Percentiles rank a stretch among this genome's conserved stretches.
These are phyloP conservation scores for Pseudognaphalium luteoalbum DNA, from an alignment of 129 eudicot species.

Conservation along the genomic window DNA sequence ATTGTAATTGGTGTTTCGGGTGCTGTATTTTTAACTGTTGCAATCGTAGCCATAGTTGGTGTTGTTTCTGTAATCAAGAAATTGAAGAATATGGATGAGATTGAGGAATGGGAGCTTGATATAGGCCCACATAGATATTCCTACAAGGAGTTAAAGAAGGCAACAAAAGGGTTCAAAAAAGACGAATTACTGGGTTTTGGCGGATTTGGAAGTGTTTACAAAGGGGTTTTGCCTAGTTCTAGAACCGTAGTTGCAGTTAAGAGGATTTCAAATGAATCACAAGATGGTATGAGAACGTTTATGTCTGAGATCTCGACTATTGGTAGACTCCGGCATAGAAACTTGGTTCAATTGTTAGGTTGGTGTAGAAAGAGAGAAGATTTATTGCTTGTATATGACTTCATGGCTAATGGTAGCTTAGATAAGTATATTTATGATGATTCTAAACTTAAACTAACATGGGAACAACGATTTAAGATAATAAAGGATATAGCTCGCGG, in stretches of 20 bases:
- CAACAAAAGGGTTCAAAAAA: constrained; percentile 69
- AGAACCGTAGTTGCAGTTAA: constrained; percentile 67
- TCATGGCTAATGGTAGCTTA: constrained; percentile 86
- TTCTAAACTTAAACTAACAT: constrained; percentile 45
- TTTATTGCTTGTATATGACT: constrained; percentile 77
- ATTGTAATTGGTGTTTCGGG: constrained; percentile 43
- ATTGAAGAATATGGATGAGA: constrained; percentile 56
- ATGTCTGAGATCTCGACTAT: constrained; percentile 68
- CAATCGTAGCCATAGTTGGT: constrained; percentile 25
- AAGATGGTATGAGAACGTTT: constrained; percentile 62
- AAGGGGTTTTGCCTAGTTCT: constrained; percentile 62
- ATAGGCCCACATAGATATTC: constrained; percentile 77
- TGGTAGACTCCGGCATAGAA: constrained; percentile 74
- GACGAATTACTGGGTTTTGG: constrained; percentile 78
- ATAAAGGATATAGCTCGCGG: constrained; percentile 81
- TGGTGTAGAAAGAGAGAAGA: constrained; percentile 75
- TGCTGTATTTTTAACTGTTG: constrained; percentile 32
- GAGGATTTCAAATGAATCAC: constrained; percentile 62
- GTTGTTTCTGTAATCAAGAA: constrained; percentile 38
- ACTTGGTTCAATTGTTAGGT: constrained; percentile 70
- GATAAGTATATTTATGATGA: constrained; percentile 66
- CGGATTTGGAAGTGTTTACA: constrained; percentile 83
- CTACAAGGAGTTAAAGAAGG: constrained; percentile 67
- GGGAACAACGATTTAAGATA: constrained; percentile 81
- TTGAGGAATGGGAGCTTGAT: constrained; percentile 81